Percentiles rank a stretch among this genome's conserved stretches.
These are phyloP conservation scores for Penicillium sp. DNA, from an alignment of 2,329 filamentous ascomycete species.

Conservation along the genomic window DNA sequence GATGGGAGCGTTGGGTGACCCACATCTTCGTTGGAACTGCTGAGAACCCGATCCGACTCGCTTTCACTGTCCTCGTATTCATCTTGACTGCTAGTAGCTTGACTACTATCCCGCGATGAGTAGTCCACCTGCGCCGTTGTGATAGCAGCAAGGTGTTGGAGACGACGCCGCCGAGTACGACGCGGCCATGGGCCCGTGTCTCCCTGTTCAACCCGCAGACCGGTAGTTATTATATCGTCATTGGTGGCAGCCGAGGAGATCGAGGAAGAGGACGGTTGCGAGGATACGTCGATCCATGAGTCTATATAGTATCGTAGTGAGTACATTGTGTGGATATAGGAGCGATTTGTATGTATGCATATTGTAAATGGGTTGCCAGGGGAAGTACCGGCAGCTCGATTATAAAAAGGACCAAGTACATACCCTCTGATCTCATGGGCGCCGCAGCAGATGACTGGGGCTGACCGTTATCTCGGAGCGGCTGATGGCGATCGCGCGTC, in stretches of 20 bases:
- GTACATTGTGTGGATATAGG: conserved; percentile 35
- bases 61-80: conserved; percentile 93
- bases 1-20: conserved; percentile 26
- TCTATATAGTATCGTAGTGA: conserved; percentile 59
- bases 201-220: conserved; percentile 68
- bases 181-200: conserved; percentile 50
- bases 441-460: conserved; percentile 36
- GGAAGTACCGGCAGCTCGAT: conserved; percentile 6
- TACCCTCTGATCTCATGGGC: conserved; percentile 45
- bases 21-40: conserved; percentile 60
- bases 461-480: conserved; percentile 33
- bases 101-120: conserved; percentile 44
- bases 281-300: conserved; percentile 93
- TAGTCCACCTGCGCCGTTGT: conserved; percentile 42
- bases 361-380: conserved; percentile 19
- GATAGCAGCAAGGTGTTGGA: conserved; percentile 34
- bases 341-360: conserved; percentile 18
- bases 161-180: conserved; percentile 53
- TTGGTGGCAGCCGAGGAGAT: conserved; percentile 67
- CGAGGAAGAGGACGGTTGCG: conserved; percentile 89
- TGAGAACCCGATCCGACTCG: conserved; percentile 71
- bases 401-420: conserved; percentile 21
- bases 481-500: conserved; percentile 34
- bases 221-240: conserved; percentile 88
- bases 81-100: conserved; percentile 72